Evolutionary conservation across 768 basidiomycete species (phyloP).

Genomic region (Leucocoprinus leucothites): DNA sequence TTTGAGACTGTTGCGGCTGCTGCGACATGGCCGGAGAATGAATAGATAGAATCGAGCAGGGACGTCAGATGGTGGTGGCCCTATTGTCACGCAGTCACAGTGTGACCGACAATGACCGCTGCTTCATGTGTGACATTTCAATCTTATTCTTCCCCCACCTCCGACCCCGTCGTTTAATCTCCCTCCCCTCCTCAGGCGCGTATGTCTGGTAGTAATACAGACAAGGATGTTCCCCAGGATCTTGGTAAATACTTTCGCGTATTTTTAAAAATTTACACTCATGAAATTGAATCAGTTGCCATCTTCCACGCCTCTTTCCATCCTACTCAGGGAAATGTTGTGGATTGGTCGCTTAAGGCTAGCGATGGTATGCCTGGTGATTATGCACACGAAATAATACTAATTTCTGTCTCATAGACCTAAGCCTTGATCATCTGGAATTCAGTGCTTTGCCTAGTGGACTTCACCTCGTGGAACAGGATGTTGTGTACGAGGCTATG

Average conservation of each 20-base stretch:
- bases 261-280: background rate
- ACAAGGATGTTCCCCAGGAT: conserved; percentile 7
- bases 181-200: conserved; percentile 11
- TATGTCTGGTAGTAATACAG: conserved; percentile 3
- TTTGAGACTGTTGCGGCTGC: conserved; percentile 34
- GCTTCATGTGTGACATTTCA: conserved; percentile 2
- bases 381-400: background rate
- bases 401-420: conserved; percentile 34
- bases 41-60: too few relatives aligned
- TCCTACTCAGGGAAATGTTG: conserved; percentile 73
- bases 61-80: background rate
- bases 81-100: conserved; percentile 3
- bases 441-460: conserved; percentile 83
- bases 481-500: conserved; percentile 61
- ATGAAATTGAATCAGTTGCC: conserved; percentile 51
- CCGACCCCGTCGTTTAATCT: background rate
- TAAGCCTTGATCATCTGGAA: conserved; percentile 69
- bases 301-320: conserved; percentile 86
- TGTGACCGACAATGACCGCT: background rate
- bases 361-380: conserved; percentile 49
- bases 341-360: conserved; percentile 77
- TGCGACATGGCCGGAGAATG: conserved; percentile 23
- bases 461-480: conserved; percentile 73
- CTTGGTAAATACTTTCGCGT: background rate
- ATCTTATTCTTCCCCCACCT: conserved; percentile 1